phyloP scores from a whole-genome alignment of 305 asterid species.

The Withania somnifera region DNA sequence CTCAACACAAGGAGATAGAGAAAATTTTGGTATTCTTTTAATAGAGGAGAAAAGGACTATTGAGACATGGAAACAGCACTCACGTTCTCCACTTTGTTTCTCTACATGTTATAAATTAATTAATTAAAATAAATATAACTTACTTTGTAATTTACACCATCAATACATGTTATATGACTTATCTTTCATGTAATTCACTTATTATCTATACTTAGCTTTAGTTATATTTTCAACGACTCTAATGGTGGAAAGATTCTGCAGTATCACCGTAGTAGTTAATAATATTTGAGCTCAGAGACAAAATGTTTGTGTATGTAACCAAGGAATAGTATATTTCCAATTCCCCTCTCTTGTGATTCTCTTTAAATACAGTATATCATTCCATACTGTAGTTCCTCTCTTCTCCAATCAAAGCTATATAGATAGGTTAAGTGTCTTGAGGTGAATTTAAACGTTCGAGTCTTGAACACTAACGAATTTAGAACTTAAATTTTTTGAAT shows the following conservation, averaged over 20 bases:
- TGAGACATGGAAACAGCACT: slow-evolving; percentile 73
- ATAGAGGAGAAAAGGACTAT: slow-evolving; percentile 14
- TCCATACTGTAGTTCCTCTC: slow-evolving; percentile 30
- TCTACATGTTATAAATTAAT: not conserved
- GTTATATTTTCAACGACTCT: no score
- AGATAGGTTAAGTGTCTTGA: no score
- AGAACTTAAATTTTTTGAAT: not conserved
- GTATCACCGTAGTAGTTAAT: not conserved
- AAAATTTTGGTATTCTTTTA: slow-evolving; percentile 12
- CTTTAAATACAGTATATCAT: slow-evolving; percentile 31
- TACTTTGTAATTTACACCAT: not conserved
- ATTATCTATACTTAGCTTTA: no score
- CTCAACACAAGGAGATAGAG: slow-evolving; percentile 67
- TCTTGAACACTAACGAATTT: no score
- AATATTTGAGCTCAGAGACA: slow-evolving; percentile 9
- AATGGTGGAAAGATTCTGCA: not conserved
- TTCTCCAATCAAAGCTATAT: slow-evolving; percentile 5
- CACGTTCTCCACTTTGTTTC: slow-evolving; percentile 58
- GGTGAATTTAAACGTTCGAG: no score
- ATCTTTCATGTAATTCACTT: no score
- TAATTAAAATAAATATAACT: not conserved
- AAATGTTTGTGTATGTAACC: slow-evolving; percentile 13
- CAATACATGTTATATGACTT: not conserved
- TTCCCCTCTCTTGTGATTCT: slow-evolving; percentile 12
- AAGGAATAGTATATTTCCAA: slow-evolving; percentile 10